A percentile compares a stretch with the other conserved stretches of the same genome.
phyloP scores from a whole-genome alignment of 2,329 filamentous ascomycete genomes.

The Orbilia ellipsospora region DNA sequence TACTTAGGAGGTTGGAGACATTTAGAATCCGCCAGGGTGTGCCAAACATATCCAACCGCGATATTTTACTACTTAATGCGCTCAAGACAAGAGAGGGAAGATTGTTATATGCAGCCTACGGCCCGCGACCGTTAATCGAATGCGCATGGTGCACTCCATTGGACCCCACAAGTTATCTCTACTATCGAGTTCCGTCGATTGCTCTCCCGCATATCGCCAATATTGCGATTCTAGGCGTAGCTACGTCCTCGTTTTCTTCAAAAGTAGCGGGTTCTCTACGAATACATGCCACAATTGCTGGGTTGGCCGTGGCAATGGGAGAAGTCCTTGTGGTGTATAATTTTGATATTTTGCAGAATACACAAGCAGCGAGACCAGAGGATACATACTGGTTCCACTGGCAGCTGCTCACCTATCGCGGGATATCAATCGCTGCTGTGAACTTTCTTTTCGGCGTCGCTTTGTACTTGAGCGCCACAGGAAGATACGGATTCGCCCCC shows the following conservation, averaged over 20 bases:
- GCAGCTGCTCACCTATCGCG: conserved; percentile 73
- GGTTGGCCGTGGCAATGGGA: conserved; percentile 69
- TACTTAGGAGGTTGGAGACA: conserved; percentile 78
- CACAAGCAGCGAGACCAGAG: conserved; percentile 71
- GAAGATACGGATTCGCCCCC: conserved; percentile 76
- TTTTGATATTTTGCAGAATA: conserved; percentile 61
- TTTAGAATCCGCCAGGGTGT: conserved; percentile 65
- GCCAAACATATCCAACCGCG: conserved; percentile 67
- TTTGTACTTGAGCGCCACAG: conserved; percentile 80
- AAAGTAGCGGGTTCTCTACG: conserved; percentile 76
- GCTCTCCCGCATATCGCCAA: conserved; percentile 83
- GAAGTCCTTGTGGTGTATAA: conserved; percentile 78
- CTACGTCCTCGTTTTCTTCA: conserved; percentile 75
- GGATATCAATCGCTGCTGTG: conserved; percentile 72
- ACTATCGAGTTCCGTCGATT: conserved; percentile 81
- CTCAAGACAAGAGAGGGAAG: conserved; percentile 78
- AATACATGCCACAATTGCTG: conserved; percentile 73
- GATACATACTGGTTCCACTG: conserved; percentile 80
- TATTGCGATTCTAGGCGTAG: conserved; percentile 75
- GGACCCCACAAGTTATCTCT: conserved; percentile 76
- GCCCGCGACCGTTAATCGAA: conserved; percentile 76
- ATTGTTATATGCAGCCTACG: conserved; percentile 84
- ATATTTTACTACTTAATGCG: conserved; percentile 74
- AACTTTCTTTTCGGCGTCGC: conserved; percentile 73
- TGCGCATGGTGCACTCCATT: conserved; percentile 87